A percentile compares a stretch with the other conserved stretches of the same genome.
These are phyloP conservation scores for Termitomyces sp. DNA, from an alignment of 768 basidiomycete species.

Conservation along the genomic window DNA sequence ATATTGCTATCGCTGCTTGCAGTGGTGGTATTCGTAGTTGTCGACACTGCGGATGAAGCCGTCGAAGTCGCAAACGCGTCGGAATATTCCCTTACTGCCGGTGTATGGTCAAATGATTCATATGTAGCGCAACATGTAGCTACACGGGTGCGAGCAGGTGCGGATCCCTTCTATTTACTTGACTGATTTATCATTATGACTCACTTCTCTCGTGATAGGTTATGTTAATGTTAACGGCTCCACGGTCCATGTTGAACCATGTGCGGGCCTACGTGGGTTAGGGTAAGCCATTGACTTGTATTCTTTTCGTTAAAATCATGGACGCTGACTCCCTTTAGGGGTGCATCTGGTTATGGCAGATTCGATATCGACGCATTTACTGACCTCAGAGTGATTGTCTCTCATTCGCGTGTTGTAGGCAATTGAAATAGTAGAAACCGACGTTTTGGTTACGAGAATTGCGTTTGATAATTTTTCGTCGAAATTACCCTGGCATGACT, in stretches of 20 bases:
- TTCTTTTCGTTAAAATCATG: background rate
- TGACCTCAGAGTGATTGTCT: constrained; percentile 34
- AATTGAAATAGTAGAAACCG: background rate
- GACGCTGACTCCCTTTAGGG: constrained; percentile 19
- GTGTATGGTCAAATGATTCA: constrained; percentile 47
- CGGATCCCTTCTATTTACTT: constrained; percentile 4
- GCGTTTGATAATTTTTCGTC: no score
- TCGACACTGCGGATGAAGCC: constrained; percentile 47
- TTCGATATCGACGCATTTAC: constrained; percentile 49
- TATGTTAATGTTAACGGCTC: constrained; percentile 50
- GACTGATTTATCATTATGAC: background rate
- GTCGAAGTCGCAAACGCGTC: constrained; percentile 49
- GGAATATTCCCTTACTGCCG: constrained; percentile 44
- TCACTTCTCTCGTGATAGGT: constrained; percentile 25
- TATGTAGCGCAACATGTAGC: constrained; percentile 40
- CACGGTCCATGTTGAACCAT: constrained; percentile 39
- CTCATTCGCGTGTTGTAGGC: constrained; percentile 27
- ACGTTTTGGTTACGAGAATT: background rate
- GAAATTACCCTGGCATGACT: no score
- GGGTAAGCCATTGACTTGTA: constrained; percentile 29
- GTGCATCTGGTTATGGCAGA: constrained; percentile 44
- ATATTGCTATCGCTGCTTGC: background rate
- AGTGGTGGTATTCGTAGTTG: constrained; percentile 40
- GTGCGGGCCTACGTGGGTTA: constrained; percentile 33
- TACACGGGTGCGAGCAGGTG: constrained; percentile 41